Evolutionary conservation across 495 filamentous ascomycete genomes (phyloP), one percentile per base, ranked within the genome.

Genomic region (Annulohypoxylon stygium): DNA sequence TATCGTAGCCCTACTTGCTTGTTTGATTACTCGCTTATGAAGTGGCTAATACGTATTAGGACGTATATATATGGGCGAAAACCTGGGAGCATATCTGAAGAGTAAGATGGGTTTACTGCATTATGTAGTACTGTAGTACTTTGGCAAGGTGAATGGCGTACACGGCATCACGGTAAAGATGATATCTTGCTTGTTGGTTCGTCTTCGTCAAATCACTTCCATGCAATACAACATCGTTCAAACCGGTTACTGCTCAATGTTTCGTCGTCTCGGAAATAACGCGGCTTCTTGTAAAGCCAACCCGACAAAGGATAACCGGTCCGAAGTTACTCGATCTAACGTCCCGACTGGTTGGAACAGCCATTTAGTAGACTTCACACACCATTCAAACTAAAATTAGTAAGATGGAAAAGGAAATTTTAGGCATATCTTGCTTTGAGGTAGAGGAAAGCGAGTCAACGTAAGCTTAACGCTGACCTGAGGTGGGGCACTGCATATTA

Each of bases 11-110:
- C 5, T 43, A 14, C 26, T 0, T 34, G 34, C 26, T 6, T 20
- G 39, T 43, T 43, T 14, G 12, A n/a, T n/a, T n/a, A n/a, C 11
- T 11, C 14, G 39, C 12, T 14, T n/a, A n/a, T 43, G 33, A 20
- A 10, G 64, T 75, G 14, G 65, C 64, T 12, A 3, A 9, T 47
- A 10, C 11, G 6, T 25, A 10, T 3, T 68, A 75, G 73, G 41
- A 72, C 73, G 51, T 75, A 71, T 63, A 69, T 75, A 61, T 75
- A 75, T 25, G 73, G 73, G 3, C 36, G 43, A 1, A 75, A 75
- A 18, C 73, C 73, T 7, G 25, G 26, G 0, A 18, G 50, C 20
- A 8, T 39, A 10, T 14, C 5, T 18, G 11, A 9, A 23, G 25
- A 33, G 12, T 3, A 20, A 23, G 20, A 23, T 23, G 48, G 18